A percentile compares a stretch with the other conserved stretches of the same genome.
Conservation (phyloP, 2,329 filamentous ascomycete genomes). For the Paracoccidioides lutzii region DNA sequence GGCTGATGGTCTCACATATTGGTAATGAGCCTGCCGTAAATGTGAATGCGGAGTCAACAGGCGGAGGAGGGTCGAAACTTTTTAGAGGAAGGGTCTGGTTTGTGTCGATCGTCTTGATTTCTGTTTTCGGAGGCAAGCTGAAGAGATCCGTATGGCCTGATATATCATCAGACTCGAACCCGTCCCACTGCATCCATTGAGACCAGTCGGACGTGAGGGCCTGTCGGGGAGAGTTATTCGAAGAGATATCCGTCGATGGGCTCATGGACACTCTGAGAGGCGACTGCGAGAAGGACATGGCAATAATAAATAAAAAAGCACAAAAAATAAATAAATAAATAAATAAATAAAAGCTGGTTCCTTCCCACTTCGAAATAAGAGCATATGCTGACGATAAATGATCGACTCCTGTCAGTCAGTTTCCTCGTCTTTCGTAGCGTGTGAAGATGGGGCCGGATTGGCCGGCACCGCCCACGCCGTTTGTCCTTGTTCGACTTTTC, state of each 20-base stretch:
- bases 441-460: too few species aligned
- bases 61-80: not conserved
- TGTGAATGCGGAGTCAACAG: not conserved
- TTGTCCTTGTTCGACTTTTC: too few species aligned
- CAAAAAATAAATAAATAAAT: too few species aligned
- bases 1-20: not conserved
- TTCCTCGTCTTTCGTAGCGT: too few species aligned
- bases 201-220: constrained; percentile 30
- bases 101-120: not conserved
- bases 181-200: constrained; percentile 36
- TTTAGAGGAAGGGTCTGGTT: not conserved
- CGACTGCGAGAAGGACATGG: constrained; percentile 5
- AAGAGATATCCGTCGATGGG: constrained; percentile 6
- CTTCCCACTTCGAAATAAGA: too few species aligned
- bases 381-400: too few species aligned
- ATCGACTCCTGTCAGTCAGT: too few species aligned
- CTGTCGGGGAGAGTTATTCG: constrained; percentile 15
- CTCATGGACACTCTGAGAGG: constrained; percentile 3
- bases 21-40: not conserved
- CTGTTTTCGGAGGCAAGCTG: not conserved
- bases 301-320: not conserved
- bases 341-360: too few species aligned
- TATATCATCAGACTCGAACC: constrained; percentile 20
- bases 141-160: constrained; percentile 15
- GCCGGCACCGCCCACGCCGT: too few species aligned